Percentiles rank a stretch among this genome's conserved stretches.
Evolutionary conservation across 257 asterid genomes (phyloP).

Genomic region (Euphrasia confusa): DNA sequence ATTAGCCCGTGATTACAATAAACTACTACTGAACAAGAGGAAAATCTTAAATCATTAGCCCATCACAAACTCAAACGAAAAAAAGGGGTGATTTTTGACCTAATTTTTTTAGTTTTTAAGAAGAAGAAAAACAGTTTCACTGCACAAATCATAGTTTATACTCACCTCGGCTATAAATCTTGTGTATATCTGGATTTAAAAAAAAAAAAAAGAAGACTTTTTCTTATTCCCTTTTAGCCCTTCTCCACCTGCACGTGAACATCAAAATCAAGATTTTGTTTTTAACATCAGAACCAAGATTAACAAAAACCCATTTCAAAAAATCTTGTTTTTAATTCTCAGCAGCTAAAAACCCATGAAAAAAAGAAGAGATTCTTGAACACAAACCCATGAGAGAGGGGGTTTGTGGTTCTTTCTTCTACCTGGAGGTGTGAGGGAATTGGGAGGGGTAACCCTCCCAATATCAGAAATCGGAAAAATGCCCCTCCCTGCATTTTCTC

Average conservation of each 20-base stretch:
- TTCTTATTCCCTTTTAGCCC: slow-evolving; percentile 14
- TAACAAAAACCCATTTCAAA: slow-evolving; percentile 21
- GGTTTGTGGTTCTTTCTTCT: background rate
- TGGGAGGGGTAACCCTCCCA: too few relatives aligned
- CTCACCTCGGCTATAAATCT: slow-evolving; percentile 25
- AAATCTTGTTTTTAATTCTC: slow-evolving; percentile 9
- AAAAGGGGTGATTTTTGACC: background rate
- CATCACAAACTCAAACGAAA: background rate
- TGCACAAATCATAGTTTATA: too few relatives aligned
- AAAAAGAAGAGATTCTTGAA: background rate
- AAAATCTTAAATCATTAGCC: background rate
- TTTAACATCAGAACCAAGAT: slow-evolving; percentile 44
- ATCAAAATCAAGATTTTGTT: slow-evolving; percentile 46
- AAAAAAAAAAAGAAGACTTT: slow-evolving; percentile 26
- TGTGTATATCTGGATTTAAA: slow-evolving; percentile 35
- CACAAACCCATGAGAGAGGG: background rate
- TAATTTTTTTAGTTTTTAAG: too few relatives aligned
- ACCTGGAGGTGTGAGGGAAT: background rate
- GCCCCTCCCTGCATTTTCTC: too few relatives aligned
- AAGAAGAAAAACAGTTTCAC: too few relatives aligned
- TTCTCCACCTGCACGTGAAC: slow-evolving; percentile 24
- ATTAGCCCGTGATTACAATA: too few relatives aligned
- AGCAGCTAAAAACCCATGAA: slow-evolving; percentile 9
- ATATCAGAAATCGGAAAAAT: too few relatives aligned
- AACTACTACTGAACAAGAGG: background rate